Evolutionary conservation across 495 filamentous ascomycete species (phyloP).

Genomic region (Penicillium riverlandense): DNA sequence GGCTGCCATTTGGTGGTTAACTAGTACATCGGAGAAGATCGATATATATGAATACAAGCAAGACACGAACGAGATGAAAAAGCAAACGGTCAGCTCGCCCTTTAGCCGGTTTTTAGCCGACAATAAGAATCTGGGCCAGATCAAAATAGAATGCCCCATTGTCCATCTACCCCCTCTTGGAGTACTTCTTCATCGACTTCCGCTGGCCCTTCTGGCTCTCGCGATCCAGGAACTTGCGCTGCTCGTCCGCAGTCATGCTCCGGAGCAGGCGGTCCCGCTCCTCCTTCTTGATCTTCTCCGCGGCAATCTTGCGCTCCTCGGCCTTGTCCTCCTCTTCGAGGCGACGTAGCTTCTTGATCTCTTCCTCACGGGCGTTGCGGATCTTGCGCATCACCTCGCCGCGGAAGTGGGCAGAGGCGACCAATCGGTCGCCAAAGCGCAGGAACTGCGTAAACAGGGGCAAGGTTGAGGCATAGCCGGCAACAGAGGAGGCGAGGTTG

Average conservation of each 20-base stretch:
- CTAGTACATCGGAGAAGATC: no score
- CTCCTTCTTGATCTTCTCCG: constrained; percentile 84
- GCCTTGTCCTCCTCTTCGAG: constrained; percentile 86
- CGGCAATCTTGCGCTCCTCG: constrained; percentile 72
- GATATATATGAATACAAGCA: no score
- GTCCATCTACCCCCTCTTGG: constrained; percentile 31
- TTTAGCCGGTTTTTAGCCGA: no score
- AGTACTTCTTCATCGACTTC: constrained; percentile 65
- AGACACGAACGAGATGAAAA: no score
- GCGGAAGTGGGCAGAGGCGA: constrained; percentile 71
- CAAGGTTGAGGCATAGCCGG: constrained; percentile 55
- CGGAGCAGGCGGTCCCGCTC: constrained; percentile 82
- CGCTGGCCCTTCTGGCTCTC: constrained; percentile 78
- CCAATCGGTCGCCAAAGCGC: constrained; percentile 75
- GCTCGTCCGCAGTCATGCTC: constrained; percentile 81
- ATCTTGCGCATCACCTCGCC: constrained; percentile 84
- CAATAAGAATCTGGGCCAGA: background rate
- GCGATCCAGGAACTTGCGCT: constrained; percentile 90
- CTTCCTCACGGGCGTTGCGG: constrained; percentile 70
- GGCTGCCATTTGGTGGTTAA: no score
- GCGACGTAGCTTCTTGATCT: constrained; percentile 71
- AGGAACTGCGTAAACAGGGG: constrained; percentile 80
- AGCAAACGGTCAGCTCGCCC: no score
- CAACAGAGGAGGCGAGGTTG: constrained; percentile 54
- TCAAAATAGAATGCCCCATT: constrained; percentile 12